A percentile compares a stretch with the other conserved stretches of the same genome.
Evolutionary conservation across 306 rosid species (phyloP).

Genomic region (Arachis hypogaea): DNA sequence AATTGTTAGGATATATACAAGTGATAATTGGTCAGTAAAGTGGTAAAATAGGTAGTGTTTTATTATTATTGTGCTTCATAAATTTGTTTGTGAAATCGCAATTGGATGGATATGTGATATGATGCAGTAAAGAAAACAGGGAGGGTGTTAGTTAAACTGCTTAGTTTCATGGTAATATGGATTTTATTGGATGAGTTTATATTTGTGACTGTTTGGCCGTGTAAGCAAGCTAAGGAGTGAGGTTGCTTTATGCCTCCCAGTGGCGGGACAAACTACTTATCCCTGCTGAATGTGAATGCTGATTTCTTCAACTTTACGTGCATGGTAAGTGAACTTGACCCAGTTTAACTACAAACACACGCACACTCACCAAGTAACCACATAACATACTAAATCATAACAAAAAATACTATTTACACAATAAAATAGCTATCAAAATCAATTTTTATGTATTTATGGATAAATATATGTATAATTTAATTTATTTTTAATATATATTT

Average conservation of each 20-base stretch:
- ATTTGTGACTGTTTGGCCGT: slow-evolving; percentile 57
- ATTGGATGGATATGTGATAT: too few relatives aligned
- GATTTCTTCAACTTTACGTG: slow-evolving; percentile 74
- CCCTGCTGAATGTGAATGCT: background rate
- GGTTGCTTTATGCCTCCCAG: slow-evolving; percentile 93
- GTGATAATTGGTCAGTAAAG: background rate
- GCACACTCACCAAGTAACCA: slow-evolving; percentile 20
- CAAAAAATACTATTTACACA: too few relatives aligned
- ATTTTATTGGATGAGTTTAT: background rate
- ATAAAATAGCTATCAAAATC: too few relatives aligned
- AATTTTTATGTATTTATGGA: too few relatives aligned
- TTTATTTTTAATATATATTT: too few relatives aligned
- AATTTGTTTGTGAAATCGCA: too few relatives aligned
- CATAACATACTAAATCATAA: background rate
- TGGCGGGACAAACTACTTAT: slow-evolving; percentile 60
- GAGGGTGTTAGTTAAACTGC: background rate
- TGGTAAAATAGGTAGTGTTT: background rate
- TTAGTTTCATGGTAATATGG: too few relatives aligned
- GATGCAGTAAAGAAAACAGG: slow-evolving; percentile 27
- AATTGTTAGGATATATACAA: too few relatives aligned
- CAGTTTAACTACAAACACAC: slow-evolving; percentile 41
- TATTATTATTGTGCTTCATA: too few relatives aligned
- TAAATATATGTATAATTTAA: too few relatives aligned
- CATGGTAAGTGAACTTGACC: slow-evolving; percentile 70
- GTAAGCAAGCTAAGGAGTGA: slow-evolving; percentile 63